Conservation (phyloP, 495 filamentous ascomycete genomes). For the Mytilinidion resinicola region DNA sequence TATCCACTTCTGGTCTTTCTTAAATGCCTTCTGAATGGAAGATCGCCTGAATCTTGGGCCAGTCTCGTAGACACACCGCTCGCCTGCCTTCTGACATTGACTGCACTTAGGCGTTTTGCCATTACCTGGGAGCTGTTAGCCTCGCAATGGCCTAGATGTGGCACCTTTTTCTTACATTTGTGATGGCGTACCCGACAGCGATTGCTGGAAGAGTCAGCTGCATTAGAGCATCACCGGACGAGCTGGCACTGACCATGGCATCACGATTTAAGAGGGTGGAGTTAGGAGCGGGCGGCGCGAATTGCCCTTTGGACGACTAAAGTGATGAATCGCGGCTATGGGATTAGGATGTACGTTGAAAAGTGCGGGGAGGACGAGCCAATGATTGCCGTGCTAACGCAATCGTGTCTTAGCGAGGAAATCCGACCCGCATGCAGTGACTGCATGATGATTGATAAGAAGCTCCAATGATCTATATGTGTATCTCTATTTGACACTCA, state of each 20-base stretch:
- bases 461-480: too few relatives aligned
- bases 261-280: not conserved
- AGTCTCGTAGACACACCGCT: conserved; percentile 21
- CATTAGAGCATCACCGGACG: not conserved
- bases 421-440: too few relatives aligned
- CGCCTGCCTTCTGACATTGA: conserved; percentile 16
- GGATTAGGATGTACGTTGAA: too few relatives aligned
- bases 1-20: conserved; percentile 13
- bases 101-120: conserved; percentile 14
- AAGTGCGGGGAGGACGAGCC: too few relatives aligned
- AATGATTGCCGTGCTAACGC: too few relatives aligned
- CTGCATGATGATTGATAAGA: too few relatives aligned
- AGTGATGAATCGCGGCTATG: too few relatives aligned
- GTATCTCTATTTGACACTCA: too few relatives aligned
- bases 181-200: conserved; percentile 22
- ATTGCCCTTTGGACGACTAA: too few relatives aligned
- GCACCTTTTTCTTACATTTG: conserved; percentile 9
- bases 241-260: conserved; percentile 16
- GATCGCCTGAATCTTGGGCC: conserved; percentile 20
- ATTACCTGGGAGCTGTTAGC: conserved; percentile 10
- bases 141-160: not conserved
- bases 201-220: conserved; percentile 12
- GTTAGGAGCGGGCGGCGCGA: too few relatives aligned
- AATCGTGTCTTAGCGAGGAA: too few relatives aligned
- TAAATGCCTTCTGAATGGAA: conserved; percentile 19